These are phyloP conservation scores for Daldinia sp. DNA, from an alignment of 2,329 filamentous ascomycete genomes.

Conservation along the genomic window DNA sequence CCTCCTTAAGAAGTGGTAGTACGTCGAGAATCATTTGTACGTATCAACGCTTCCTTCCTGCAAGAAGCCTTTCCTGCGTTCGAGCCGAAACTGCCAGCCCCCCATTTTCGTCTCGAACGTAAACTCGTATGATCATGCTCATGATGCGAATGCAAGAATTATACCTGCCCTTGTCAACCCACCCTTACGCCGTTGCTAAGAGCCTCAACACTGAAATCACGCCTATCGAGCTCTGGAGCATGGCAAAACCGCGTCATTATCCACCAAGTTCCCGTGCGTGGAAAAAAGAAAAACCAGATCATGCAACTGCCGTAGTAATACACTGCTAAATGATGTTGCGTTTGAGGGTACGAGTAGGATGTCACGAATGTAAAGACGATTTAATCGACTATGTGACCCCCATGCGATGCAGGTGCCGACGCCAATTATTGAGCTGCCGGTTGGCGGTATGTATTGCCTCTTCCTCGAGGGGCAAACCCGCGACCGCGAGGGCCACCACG, in stretches of 20 bases:
- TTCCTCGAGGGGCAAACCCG: constrained; percentile 46
- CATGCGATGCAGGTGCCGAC: background rate
- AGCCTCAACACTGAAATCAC: constrained; percentile 44
- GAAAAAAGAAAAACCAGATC: constrained; percentile 44
- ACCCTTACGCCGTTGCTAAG: constrained; percentile 47
- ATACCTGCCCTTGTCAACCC: constrained; percentile 45
- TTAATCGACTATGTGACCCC: background rate
- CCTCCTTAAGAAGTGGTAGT: constrained; percentile 11
- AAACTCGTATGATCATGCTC: constrained; percentile 36
- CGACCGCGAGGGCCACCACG: constrained; percentile 64
- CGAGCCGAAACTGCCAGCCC: constrained; percentile 25
- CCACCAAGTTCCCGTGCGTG: constrained; percentile 44
- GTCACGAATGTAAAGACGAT: constrained; percentile 13
- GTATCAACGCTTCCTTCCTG: constrained; percentile 21
- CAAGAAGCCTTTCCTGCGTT: constrained; percentile 25
- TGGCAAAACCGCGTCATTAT: constrained; percentile 46
- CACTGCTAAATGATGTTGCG: constrained; percentile 39
- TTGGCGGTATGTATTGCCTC: constrained; percentile 48
- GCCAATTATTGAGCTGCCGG: constrained; percentile 41
- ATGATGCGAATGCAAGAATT: constrained; percentile 47
- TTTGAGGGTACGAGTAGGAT: constrained; percentile 8
- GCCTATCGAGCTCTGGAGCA: constrained; percentile 39
- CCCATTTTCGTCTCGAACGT: constrained; percentile 34
- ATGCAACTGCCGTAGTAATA: constrained; percentile 47
- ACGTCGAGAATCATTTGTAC: constrained; percentile 10